Percentiles rank a stretch among this genome's conserved stretches.
Conservation (phyloP, 2,329 filamentous ascomycete genomes). For the Alternaria arbusti region DNA sequence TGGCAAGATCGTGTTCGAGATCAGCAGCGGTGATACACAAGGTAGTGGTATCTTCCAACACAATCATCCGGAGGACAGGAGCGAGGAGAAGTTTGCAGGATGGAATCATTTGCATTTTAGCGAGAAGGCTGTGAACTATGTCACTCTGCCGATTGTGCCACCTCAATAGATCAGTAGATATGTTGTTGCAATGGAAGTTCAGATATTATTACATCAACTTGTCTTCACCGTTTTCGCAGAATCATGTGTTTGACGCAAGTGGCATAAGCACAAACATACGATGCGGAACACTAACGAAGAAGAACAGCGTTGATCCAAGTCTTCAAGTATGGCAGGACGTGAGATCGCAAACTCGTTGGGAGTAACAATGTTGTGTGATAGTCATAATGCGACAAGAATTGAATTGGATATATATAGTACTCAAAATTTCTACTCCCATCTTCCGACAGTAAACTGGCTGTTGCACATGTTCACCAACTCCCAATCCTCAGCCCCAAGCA, state of each 20-base stretch:
- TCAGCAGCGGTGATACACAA: conserved; percentile 62
- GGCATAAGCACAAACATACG: background rate
- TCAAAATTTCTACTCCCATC: conserved; percentile 19
- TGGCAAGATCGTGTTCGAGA: conserved; percentile 62
- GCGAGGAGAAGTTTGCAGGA: conserved; percentile 53
- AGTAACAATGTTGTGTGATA: background rate
- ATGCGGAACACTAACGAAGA: background rate
- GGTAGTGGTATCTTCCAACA: conserved; percentile 65
- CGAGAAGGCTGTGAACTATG: conserved; percentile 56
- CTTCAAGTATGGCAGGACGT: background rate
- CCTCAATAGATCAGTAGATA: conserved; percentile 33
- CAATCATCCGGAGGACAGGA: conserved; percentile 56
- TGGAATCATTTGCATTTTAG: conserved; percentile 63
- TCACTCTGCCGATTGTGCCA: conserved; percentile 62
- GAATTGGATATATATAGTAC: background rate
- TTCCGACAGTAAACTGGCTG: conserved; percentile 41
- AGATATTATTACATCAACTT: background rate
- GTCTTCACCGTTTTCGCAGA: background rate
- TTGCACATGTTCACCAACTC: conserved; percentile 46
- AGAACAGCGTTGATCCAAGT: background rate
- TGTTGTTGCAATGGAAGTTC: too few species aligned
- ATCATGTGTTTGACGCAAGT: background rate
- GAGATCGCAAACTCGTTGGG: background rate
- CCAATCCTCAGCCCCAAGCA: conserved; percentile 41
- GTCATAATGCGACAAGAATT: background rate